Evolutionary conservation across 805 yeast genomes (phyloP), one percentile per base, ranked within the genome.

Genomic region (Ogataea glucozyma): DNA sequence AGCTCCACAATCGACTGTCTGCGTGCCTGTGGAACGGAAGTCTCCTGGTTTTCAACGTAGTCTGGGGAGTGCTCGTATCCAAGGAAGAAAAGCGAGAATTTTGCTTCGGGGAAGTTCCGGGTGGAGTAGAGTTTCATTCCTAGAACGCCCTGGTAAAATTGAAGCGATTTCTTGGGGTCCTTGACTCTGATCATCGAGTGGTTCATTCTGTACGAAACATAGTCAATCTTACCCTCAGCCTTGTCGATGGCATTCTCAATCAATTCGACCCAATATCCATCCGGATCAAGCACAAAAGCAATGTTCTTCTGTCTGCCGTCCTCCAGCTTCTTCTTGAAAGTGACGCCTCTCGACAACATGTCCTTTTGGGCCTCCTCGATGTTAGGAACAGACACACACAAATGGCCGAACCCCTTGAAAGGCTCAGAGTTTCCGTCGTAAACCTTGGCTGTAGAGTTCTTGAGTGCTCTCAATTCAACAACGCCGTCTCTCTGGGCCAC

Each of bases 191-290:
- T 77, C 99, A 93, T 91, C 5, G 93, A 70, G 66, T 91, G 97
- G 69, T 91, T 90, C 65, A 91, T 77, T 48, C 75, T 70, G 60
- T 75, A 73, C 13, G 73, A 64, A 6, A 64, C 40, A 2, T 49
- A 38, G 45, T 71, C 70, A 16, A 81, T 66, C 20, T 52, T 61
- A 21, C 56, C 69, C 18, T 69, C 75, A 10, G 52, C 48, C 56
- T 75, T 73, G 47, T 65, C 62, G 27, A 69, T 51, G 14, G 67
- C 72, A 53, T 77, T 82, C 57, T 80, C 81, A 53, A 91, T 78
- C 58, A 91, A 69, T 72, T 91, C 99, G 57, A 91, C 78, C 99
- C 99, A 91, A 70, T 93, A 93, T 56, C 93, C 93, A 66, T 91
- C 91, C 6, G 98, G 97, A 59, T 93, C 99, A 54, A 90, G 76